Percentiles rank a stretch among this genome's conserved stretches.
phyloP scores from a whole-genome alignment of 345 rosid genomes.

The Clausena lansium region DNA sequence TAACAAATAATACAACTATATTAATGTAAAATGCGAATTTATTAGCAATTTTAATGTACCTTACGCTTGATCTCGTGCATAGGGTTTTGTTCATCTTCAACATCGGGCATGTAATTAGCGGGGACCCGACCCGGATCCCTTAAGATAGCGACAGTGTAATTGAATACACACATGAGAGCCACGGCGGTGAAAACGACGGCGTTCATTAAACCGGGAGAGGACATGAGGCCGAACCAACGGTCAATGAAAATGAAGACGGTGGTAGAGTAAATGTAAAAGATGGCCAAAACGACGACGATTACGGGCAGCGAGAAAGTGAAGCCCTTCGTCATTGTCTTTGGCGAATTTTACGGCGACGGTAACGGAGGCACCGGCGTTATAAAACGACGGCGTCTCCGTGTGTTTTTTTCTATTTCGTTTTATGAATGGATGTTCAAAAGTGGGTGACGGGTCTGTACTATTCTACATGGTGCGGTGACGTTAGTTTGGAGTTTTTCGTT shows the following conservation, averaged over 20 bases:
- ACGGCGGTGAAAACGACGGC: conserved; percentile 64
- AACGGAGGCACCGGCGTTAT: conserved; percentile 65
- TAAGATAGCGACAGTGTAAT: conserved; percentile 54
- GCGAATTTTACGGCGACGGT: neutral
- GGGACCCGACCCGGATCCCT: conserved; percentile 94
- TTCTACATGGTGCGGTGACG: conserved; percentile 12
- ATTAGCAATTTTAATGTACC: conserved; percentile 30
- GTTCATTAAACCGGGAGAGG: conserved; percentile 82
- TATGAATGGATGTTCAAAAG: conserved; percentile 1
- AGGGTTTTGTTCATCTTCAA: conserved; percentile 64
- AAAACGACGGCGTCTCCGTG: conserved; percentile 66
- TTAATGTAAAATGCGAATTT: neutral
- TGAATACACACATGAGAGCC: conserved; percentile 61
- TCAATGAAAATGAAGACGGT: conserved; percentile 82
- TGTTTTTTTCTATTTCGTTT: neutral
- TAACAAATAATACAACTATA: neutral
- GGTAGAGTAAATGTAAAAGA: conserved; percentile 60
- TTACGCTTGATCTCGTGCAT: conserved; percentile 93
- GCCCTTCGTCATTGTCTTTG: conserved; percentile 50
- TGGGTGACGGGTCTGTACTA: conserved; percentile 11
- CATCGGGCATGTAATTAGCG: conserved; percentile 59
- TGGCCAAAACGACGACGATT: conserved; percentile 56
- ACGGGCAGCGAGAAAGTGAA: conserved; percentile 65
- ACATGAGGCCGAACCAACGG: conserved; percentile 79
- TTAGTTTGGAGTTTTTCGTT: conserved; percentile 4